A percentile compares a stretch with the other conserved stretches of the same genome.
Conservation (phyloP, 2,329 filamentous ascomycete genomes). For the Fusarium algeriense region DNA sequence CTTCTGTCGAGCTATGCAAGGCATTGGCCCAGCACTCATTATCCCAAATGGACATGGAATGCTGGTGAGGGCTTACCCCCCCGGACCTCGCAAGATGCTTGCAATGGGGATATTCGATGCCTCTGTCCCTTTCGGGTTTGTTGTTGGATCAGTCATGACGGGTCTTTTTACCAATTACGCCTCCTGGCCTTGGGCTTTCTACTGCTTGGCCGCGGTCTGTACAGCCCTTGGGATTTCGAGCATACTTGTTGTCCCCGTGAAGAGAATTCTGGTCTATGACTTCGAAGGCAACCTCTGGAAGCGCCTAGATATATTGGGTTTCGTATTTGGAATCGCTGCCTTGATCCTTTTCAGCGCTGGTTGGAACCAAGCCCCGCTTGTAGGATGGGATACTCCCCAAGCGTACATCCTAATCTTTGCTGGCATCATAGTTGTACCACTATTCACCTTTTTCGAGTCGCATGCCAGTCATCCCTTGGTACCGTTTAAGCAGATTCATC, state of each 20-base stretch:
- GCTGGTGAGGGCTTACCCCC: conserved; percentile 43
- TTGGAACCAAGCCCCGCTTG: conserved; percentile 43
- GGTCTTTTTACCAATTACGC: conserved; percentile 40
- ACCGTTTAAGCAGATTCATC: conserved; percentile 39
- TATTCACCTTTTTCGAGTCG: conserved; percentile 37
- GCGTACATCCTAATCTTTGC: conserved; percentile 39
- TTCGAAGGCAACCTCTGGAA: conserved; percentile 45
- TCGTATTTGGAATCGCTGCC: conserved; percentile 24
- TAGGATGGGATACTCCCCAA: conserved; percentile 31
- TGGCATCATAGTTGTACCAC: conserved; percentile 29
- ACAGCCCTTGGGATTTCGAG: conserved; percentile 38
- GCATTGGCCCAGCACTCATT: conserved; percentile 41
- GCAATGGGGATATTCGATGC: conserved; percentile 44
- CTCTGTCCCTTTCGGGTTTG: conserved; percentile 41
- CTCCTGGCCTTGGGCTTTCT: conserved; percentile 46
- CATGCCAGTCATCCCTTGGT: conserved; percentile 42
- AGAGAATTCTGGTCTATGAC: conserved; percentile 38
- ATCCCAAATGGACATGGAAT: conserved; percentile 43
- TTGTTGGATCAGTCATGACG: conserved; percentile 44
- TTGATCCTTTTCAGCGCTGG: conserved; percentile 43
- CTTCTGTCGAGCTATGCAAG: conserved; percentile 44
- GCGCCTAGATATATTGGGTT: conserved; percentile 39
- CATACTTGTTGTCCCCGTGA: conserved; percentile 39
- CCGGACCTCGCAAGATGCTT: conserved; percentile 41
- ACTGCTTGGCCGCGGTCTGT: conserved; percentile 39